Conservation (phyloP, 306 rosid species). For the Urtica urens region DNA sequence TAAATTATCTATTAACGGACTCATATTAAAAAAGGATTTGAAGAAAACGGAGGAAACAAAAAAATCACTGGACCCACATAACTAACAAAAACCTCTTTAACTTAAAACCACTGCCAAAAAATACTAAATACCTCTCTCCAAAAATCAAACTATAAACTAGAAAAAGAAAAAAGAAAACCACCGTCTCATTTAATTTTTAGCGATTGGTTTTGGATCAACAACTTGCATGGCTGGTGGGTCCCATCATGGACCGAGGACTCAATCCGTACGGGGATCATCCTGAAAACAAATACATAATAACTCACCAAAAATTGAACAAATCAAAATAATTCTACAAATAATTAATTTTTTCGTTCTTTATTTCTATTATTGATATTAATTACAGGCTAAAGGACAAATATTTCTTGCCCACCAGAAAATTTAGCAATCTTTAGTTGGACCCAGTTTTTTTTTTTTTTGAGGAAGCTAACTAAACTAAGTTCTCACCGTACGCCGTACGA, state of each 20-base stretch:
- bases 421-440: slow-evolving; percentile 5
- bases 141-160: background rate
- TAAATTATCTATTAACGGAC: slow-evolving; percentile 1
- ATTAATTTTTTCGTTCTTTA: background rate
- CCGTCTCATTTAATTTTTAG: slow-evolving; percentile 30
- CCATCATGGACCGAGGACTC: slow-evolving; percentile 24
- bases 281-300: no score
- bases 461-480: background rate
- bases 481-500: slow-evolving; percentile 8
- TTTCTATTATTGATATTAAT: background rate
- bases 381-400: background rate
- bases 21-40: background rate
- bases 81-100: background rate
- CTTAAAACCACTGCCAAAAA: no score
- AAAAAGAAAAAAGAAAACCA: slow-evolving; percentile 6
- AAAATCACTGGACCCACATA: background rate
- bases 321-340: no score
- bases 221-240: slow-evolving; percentile 23
- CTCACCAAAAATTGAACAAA: background rate
- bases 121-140: slow-evolving; percentile 1
- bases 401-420: slow-evolving; percentile 5
- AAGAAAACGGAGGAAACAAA: background rate
- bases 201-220: slow-evolving; percentile 28
- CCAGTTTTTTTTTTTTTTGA: background rate
- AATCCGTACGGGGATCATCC: slow-evolving; percentile 34